These are phyloP conservation scores for Tricholoma sp. DNA, from an alignment of 768 basidiomycete genomes.

Conservation along the genomic window DNA sequence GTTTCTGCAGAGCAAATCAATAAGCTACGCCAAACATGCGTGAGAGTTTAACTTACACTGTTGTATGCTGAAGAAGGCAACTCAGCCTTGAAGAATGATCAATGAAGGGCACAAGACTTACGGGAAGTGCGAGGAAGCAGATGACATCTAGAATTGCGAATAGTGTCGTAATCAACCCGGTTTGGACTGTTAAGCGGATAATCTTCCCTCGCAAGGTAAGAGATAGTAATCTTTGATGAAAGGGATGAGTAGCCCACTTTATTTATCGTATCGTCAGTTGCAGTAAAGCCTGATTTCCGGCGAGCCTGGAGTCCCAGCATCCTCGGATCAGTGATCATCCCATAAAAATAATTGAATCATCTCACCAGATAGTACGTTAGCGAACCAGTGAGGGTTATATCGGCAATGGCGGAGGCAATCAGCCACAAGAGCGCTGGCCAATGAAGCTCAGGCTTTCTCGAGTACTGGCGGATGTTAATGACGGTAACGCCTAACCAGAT, in stretches of 20 bases:
- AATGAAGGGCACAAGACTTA: conserved; percentile 10
- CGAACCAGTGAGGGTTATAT: conserved; percentile 35
- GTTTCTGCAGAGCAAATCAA: conserved; percentile 12
- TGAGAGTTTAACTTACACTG: conserved; percentile 12
- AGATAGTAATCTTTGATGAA: neutral
- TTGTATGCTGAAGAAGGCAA: conserved; percentile 13
- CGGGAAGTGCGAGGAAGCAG: conserved; percentile 37
- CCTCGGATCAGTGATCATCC: conserved; percentile 9
- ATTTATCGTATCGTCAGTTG: conserved; percentile 36
- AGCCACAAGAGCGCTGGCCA: conserved; percentile 42
- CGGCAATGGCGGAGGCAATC: conserved; percentile 34
- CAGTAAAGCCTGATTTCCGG: conserved; percentile 36
- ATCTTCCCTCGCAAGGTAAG: neutral
- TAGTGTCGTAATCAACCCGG: conserved; percentile 31
- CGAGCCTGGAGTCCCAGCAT: conserved; percentile 3
- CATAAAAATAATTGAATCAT: conserved; percentile 2
- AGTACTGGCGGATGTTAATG: conserved; percentile 29
- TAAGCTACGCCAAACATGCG: neutral
- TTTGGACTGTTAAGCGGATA: conserved; percentile 33
- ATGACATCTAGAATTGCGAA: conserved; percentile 38
- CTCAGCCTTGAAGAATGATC: neutral
- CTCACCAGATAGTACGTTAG: conserved; percentile 34
- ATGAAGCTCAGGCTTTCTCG: conserved; percentile 38
- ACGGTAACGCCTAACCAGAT: conserved; percentile 36
- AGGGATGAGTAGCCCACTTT: conserved; percentile 14